These are phyloP conservation scores for Sporothrix euskadiensis DNA, from an alignment of 2,329 filamentous ascomycete species.

Conservation along the genomic window DNA sequence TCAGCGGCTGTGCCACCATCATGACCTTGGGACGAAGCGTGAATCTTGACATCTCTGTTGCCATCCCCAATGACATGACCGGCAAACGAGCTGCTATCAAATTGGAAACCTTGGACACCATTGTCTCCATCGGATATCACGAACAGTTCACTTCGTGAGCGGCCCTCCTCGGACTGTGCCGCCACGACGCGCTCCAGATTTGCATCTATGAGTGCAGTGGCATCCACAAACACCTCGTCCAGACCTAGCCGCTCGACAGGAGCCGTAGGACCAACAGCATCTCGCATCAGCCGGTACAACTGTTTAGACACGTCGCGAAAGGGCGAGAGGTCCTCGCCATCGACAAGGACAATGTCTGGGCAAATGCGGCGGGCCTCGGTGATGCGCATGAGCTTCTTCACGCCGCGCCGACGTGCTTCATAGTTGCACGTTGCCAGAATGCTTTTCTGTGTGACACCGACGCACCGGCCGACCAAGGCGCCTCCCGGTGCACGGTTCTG, in stretches of 20 bases:
- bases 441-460: constrained; percentile 90
- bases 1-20: constrained; percentile 31
- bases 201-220: constrained; percentile 82
- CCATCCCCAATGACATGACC: constrained; percentile 54
- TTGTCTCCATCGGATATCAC: constrained; percentile 71
- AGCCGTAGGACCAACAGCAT: constrained; percentile 70
- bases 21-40: constrained; percentile 4
- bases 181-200: constrained; percentile 64
- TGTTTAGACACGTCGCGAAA: constrained; percentile 86
- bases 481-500: constrained; percentile 66
- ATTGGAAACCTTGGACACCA: constrained; percentile 65
- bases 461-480: constrained; percentile 66
- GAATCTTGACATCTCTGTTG: background rate
- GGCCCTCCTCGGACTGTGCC: background rate
- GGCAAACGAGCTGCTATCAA: constrained; percentile 67
- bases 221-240: constrained; percentile 85
- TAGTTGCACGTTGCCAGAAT: constrained; percentile 95
- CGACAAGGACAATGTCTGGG: constrained; percentile 79
- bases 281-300: constrained; percentile 70
- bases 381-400: constrained; percentile 83
- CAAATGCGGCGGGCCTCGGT: constrained; percentile 76
- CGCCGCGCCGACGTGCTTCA: constrained; percentile 71
- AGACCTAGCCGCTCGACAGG: constrained; percentile 82
- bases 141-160: constrained; percentile 59
- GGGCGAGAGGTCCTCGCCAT: constrained; percentile 81